Base-by-base conservation (phyloP, 345 rosid genomes). In the Salix viminalis region DNA sequence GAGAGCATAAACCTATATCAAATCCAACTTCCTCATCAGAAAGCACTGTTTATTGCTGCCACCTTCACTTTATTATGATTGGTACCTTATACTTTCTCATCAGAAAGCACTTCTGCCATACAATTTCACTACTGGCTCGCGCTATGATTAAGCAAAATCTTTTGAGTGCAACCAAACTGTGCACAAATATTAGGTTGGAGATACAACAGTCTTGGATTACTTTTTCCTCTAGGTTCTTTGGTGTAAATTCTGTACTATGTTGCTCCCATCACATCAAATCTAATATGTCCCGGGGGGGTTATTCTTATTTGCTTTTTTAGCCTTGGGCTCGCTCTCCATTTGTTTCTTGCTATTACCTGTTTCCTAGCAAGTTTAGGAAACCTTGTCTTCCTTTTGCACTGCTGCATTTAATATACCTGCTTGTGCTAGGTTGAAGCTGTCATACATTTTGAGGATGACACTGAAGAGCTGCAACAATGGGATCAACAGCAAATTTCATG, bases 81-180 rank as follows among this genome's bases (percentile, higher is more conserved):
- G 15, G 21, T 41, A 23, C 32, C 69, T 75, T 79, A 84, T 82
- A 36, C 3, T 66, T 39, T 19, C 4, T 77, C 7, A 78, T 79
- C 92, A 96, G 98, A 92, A 96, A 91, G 98, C 98, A n/a, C 82
- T 82, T 65, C 82, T 96, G 79, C 96, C 99, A 11, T 97, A 96
- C 84, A 96, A 91, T 80, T 93, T 94, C 76, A 96, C 98, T 93
- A 74, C 88, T 96, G 79, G 99, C 92, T 76, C 94, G 98, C 41
- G 97, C 99, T 70, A 92, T 93, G 97, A 96, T 96, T 83, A 98
- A 96, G 88, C 99, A 96, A 82, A 93, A 93, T 80, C 84, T 32
- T 32, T 4, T 32, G 34, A 32, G 34, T 32, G 34, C 5, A 32
- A 32, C 5, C 34, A 32, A 32, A 4, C 34, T 32, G 34, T 32